Conservation (phyloP, 306 rosid species). For the Trichosanthes cucumerina region DNA sequence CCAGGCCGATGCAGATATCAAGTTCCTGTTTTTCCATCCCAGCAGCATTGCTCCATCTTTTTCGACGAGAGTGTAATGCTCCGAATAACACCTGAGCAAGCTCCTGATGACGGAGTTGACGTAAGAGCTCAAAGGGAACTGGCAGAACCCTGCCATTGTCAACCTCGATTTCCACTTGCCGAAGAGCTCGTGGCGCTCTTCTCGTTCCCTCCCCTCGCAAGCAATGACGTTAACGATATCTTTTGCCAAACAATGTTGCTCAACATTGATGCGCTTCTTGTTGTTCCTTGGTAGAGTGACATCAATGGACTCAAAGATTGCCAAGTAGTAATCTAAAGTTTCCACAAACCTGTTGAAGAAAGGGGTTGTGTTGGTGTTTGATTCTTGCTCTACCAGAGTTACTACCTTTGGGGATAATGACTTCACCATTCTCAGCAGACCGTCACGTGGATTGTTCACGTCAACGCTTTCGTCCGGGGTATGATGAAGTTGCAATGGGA, state of each 20-base stretch:
- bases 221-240: conserved; percentile 82
- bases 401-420: conserved; percentile 67
- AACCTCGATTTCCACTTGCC: conserved; percentile 94
- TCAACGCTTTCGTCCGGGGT: conserved; percentile 93
- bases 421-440: conserved; percentile 67
- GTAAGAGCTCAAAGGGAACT: conserved; percentile 71
- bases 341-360: conserved; percentile 72
- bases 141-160: conserved; percentile 82
- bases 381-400: conserved; percentile 90
- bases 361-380: conserved; percentile 90
- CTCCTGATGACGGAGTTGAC: conserved; percentile 63
- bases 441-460: conserved; percentile 77
- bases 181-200: conserved; percentile 85
- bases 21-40: conserved; percentile 81
- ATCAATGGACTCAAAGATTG: conserved; percentile 88
- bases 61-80: conserved; percentile 65
- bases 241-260: conserved; percentile 82
- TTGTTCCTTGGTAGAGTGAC: conserved; percentile 51
- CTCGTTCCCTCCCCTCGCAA: conserved; percentile 80
- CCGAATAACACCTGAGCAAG: conserved; percentile 64
- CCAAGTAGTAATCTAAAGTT: conserved; percentile 70
- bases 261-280: conserved; percentile 74
- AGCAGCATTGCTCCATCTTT: conserved; percentile 85
- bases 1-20: conserved; percentile 95
- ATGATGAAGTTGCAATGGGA: conserved; percentile 88